phyloP scores from a whole-genome alignment of 257 asterid genomes.

The Solanum medicagineum region DNA sequence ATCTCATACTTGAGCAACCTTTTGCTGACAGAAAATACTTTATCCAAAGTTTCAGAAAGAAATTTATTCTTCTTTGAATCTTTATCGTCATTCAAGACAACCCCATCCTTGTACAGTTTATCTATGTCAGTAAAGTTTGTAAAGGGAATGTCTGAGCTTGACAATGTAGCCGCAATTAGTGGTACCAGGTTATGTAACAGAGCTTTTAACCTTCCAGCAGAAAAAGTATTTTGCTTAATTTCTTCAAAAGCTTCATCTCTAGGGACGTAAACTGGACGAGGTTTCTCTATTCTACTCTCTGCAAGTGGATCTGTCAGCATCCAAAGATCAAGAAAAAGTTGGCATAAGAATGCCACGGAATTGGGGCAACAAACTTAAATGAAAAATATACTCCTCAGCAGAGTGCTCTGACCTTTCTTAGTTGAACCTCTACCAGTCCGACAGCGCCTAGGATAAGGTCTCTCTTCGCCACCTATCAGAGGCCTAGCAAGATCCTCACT shows the following conservation, averaged over 20 bases:
- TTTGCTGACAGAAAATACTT: slow-evolving; percentile 46
- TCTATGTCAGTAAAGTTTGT: slow-evolving; percentile 68
- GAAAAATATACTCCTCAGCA: neutral
- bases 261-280: slow-evolving; percentile 79
- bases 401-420: slow-evolving; percentile 25
- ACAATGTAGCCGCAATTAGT: slow-evolving; percentile 43
- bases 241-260: slow-evolving; percentile 89
- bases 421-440: slow-evolving; percentile 71
- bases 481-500: slow-evolving; percentile 47
- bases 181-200: slow-evolving; percentile 77
- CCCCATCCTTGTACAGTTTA: slow-evolving; percentile 50
- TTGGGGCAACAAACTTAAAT: neutral
- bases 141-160: slow-evolving; percentile 73
- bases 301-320: slow-evolving; percentile 35
- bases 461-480: slow-evolving; percentile 42
- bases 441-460: slow-evolving; percentile 91
- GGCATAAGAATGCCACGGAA: neutral
- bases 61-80: slow-evolving; percentile 7
- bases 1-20: slow-evolving; percentile 64
- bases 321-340: neutral
- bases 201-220: slow-evolving; percentile 81
- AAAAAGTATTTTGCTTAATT: slow-evolving; percentile 61
- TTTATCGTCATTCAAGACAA: slow-evolving; percentile 33
- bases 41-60: slow-evolving; percentile 18
- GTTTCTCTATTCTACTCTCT: slow-evolving; percentile 75